Evolutionary conservation across 129 eudicot species (phyloP).

Genomic region (Saussurea involucrata): DNA sequence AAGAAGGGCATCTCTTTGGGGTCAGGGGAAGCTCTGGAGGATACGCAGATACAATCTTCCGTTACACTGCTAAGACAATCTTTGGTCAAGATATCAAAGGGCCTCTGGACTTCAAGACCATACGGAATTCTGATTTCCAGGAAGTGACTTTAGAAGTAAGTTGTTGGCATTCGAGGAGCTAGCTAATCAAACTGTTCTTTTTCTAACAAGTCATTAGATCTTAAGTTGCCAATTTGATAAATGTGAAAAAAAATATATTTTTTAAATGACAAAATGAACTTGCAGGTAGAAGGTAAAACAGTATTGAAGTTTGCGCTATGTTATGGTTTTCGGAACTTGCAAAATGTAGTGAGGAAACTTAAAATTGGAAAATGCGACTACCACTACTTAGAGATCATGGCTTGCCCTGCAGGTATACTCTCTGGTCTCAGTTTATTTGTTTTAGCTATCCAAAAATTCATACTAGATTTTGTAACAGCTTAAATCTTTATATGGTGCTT

Average conservation of each 20-base stretch:
- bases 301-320: conserved; percentile 91
- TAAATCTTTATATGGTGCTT: not conserved
- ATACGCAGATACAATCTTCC: conserved; percentile 83
- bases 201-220: not conserved
- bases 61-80: conserved; percentile 71
- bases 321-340: conserved; percentile 94
- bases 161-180: conserved; percentile 3
- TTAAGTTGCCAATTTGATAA: conserved; percentile 1
- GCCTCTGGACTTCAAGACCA: conserved; percentile 62
- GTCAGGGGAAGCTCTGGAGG: conserved; percentile 93
- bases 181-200: not conserved
- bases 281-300: conserved; percentile 74
- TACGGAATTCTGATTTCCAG: conserved; percentile 78
- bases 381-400: conserved; percentile 88
- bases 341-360: conserved; percentile 79
- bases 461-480: not conserved
- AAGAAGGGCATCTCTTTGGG: conserved; percentile 74
- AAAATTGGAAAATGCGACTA: conserved; percentile 84
- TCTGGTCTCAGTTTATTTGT: not conserved
- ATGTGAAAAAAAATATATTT: not conserved
- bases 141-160: conserved; percentile 85
- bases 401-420: conserved; percentile 84
- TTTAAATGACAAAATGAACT: not conserved
- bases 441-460: not conserved
- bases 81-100: conserved; percentile 73